Conservation (phyloP, 179 eudicot genomes). For the Dionaea muscipula region DNA sequence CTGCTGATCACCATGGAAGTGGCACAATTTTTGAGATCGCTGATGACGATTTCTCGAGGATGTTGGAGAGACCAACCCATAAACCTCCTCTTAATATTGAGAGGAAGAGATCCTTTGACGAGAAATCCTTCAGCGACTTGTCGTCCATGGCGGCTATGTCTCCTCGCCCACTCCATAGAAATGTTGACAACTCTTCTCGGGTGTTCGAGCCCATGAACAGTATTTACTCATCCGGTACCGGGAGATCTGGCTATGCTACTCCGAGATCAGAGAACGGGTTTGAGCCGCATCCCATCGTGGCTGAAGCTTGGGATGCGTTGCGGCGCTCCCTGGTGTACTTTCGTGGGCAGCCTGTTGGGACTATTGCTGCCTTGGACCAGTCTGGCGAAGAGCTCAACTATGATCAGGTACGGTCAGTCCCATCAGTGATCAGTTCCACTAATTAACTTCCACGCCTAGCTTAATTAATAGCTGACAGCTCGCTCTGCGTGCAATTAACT, state of each 20-base stretch:
- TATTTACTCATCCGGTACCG: constrained; percentile 47
- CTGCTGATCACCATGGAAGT: constrained; percentile 28
- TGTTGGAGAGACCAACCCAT: constrained; percentile 38
- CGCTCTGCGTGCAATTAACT: no score
- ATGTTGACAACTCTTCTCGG: constrained; percentile 40
- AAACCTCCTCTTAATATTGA: constrained; percentile 42
- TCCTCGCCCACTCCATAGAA: constrained; percentile 42
- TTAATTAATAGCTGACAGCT: no score
- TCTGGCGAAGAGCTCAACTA: constrained; percentile 62
- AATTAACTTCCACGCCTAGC: no score
- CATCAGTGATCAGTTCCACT: no score
- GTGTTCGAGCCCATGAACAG: constrained; percentile 45
- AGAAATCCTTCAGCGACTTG: constrained; percentile 66
- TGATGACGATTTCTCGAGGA: constrained; percentile 40
- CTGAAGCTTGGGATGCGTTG: constrained; percentile 78
- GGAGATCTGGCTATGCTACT: constrained; percentile 45
- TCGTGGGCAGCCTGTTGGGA: constrained; percentile 64
- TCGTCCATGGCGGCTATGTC: constrained; percentile 32
- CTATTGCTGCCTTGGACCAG: constrained; percentile 65
- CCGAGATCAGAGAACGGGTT: constrained; percentile 44
- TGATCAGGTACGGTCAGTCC: constrained; percentile 43
- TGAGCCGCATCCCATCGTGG: constrained; percentile 59
- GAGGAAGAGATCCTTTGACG: constrained; percentile 63
- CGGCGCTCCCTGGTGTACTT: constrained; percentile 57
- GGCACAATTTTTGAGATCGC: constrained; percentile 39